Evolutionary conservation across 176 grass and related monocot genomes (phyloP).

Genomic region (Hordeum marinum): DNA sequence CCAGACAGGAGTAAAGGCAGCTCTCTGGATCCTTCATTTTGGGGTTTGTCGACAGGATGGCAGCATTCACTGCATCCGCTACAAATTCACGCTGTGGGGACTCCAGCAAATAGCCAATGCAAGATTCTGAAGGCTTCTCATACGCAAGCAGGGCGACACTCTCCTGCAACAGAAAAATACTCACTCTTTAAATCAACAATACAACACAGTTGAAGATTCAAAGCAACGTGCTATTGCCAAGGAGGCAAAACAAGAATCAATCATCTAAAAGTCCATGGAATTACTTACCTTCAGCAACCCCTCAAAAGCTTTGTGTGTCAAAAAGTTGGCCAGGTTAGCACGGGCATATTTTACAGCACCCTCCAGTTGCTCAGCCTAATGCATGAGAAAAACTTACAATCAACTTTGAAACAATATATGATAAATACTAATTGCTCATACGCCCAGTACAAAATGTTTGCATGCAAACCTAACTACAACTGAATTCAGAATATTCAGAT

Average conservation of each 20-base stretch:
- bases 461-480: neutral
- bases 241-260: slow-evolving; percentile 7
- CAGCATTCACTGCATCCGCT: slow-evolving; percentile 81
- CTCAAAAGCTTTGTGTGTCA: slow-evolving; percentile 59
- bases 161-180: slow-evolving; percentile 52
- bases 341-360: slow-evolving; percentile 76
- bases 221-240: neutral
- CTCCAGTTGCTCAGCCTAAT: slow-evolving; percentile 66
- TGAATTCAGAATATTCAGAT: slow-evolving; percentile 18
- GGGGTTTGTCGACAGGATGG: slow-evolving; percentile 69
- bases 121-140: slow-evolving; percentile 62
- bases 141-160: slow-evolving; percentile 71
- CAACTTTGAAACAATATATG: neutral
- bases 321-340: slow-evolving; percentile 65
- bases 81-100: slow-evolving; percentile 75
- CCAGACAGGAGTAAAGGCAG: slow-evolving; percentile 73
- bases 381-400: neutral
- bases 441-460: neutral
- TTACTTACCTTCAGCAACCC: slow-evolving; percentile 77
- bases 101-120: slow-evolving; percentile 74
- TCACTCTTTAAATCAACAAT: slow-evolving; percentile 4
- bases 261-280: neutral
- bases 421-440: neutral
- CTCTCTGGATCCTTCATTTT: slow-evolving; percentile 58
- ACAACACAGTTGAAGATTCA: neutral